These are phyloP conservation scores for Cymodocea nodosa DNA, from an alignment of 116 monocot genomes.

Conservation along the genomic window DNA sequence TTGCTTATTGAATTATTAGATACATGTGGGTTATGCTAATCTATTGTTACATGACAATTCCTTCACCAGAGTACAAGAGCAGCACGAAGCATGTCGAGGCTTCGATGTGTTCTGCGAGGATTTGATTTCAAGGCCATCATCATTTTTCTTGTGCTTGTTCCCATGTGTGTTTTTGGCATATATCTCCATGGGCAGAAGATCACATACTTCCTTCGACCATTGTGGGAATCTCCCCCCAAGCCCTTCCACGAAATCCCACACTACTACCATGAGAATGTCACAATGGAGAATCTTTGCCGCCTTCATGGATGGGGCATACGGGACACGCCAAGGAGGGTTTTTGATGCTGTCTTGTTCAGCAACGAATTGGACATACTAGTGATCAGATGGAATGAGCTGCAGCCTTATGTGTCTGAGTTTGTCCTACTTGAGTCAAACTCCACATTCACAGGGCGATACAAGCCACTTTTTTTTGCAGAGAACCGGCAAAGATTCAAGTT, in stretches of 20 bases:
- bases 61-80: conserved; percentile 12
- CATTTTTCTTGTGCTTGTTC: conserved; percentile 7
- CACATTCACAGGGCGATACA: conserved; percentile 19
- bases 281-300: conserved; percentile 17
- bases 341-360: conserved; percentile 24
- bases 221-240: conserved; percentile 22
- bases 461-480: conserved; percentile 18
- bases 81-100: conserved; percentile 14
- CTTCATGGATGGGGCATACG: conserved; percentile 21
- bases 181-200: conserved; percentile 22
- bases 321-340: conserved; percentile 17
- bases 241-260: conserved; percentile 21
- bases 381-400: conserved; percentile 20
- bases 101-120: conserved; percentile 10
- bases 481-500: conserved; percentile 11
- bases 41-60: background rate
- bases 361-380: conserved; percentile 25
- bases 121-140: conserved; percentile 10
- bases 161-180: conserved; percentile 4
- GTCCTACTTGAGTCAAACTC: conserved; percentile 23
- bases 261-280: conserved; percentile 20
- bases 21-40: background rate
- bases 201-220: conserved; percentile 23
- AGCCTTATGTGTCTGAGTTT: conserved; percentile 18
- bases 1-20: background rate